Evolutionary conservation across 441 rosid genomes (phyloP), one percentile per base, ranked within the genome.

Genomic region (Breynia disticha): DNA sequence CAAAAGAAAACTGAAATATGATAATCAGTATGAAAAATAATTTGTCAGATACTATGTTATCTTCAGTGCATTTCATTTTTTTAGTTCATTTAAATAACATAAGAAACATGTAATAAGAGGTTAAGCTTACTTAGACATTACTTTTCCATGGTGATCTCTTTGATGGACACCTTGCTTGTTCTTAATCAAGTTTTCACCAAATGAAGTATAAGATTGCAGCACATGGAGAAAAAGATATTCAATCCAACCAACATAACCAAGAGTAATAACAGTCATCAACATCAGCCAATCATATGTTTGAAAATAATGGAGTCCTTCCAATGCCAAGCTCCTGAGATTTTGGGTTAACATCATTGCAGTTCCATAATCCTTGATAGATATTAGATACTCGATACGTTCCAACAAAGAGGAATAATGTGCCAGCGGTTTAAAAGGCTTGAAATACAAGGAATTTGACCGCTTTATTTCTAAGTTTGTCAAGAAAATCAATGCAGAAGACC

Each of bases 271-370:
- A 52, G 86, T 78, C 96, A 91, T 91, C 79, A 91, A 73, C 96
- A 83, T 80, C 69, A 87, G 73, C 96, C 95, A 91, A 64, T 91
- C 98, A 63, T 91, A 91, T 13, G 98, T 91, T 70, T 91, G 98
- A 67, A 83, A 91, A 79, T 87, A 91, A 52, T 87, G 95, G 62
- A 91, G 84, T 43, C 96, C 98, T 48, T 87, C 72, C 45, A 91
- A 74, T 17, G 98, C 83, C 81, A 82, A 75, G 72, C 78, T 72
- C 81, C 94, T 87, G 48, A 91, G 89, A 61, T 79, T 76, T 68
- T 83, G 72, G 16, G 83, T 74, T 54, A 65, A 75, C 70, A 61
- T 76, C 95, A 79, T 71, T 41, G 95, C 96, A 59, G 76, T 76
- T 69, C 75, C 77, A 63, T 79, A 82, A 66, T 76, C 74, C 68